phyloP scores from a whole-genome alignment of 805 yeast species.

The Starmerella gropengiesseri region DNA sequence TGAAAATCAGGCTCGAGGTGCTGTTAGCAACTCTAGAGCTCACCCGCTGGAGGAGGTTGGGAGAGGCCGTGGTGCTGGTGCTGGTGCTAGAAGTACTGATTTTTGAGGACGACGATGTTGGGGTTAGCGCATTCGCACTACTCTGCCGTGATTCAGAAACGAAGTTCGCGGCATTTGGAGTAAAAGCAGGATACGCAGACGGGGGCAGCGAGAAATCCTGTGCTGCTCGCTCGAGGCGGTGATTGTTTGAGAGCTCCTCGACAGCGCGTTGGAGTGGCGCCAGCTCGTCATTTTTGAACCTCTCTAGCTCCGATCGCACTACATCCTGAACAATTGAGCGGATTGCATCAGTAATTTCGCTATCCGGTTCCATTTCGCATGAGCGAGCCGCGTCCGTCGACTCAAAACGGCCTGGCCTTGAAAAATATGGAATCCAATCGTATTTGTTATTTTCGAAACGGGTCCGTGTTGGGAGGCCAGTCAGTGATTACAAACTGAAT shows the following conservation, averaged over 20 bases:
- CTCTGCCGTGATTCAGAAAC: background rate
- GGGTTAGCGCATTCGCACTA: too few relatives aligned
- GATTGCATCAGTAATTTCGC: conserved; percentile 4
- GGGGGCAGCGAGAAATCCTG: conserved; percentile 10
- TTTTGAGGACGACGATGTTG: too few relatives aligned
- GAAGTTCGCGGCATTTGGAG: too few relatives aligned
- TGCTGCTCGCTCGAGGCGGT: background rate
- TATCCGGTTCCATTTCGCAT: conserved; percentile 1
- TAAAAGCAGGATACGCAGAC: background rate
- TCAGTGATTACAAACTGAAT: too few relatives aligned
- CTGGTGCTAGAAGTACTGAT: background rate
- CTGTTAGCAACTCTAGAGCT: conserved; percentile 14
- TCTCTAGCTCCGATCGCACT: conserved; percentile 14
- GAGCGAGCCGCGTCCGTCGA: too few relatives aligned
- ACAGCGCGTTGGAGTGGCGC: conserved; percentile 9
- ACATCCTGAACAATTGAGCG: conserved; percentile 10
- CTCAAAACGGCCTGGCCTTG: too few relatives aligned
- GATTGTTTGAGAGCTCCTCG: conserved; percentile 5
- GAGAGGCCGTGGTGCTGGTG: conserved; percentile 1
- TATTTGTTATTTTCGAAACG: too few relatives aligned
- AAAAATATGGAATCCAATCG: too few relatives aligned
- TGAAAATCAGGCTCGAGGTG: conserved; percentile 9
- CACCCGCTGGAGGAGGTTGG: conserved; percentile 16
- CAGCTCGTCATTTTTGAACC: conserved; percentile 14
- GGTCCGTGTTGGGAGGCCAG: too few relatives aligned